A percentile compares a stretch with the other conserved stretches of the same genome.
phyloP scores from a whole-genome alignment of 2,329 filamentous ascomycete species.

The Delphinella strobiligena region DNA sequence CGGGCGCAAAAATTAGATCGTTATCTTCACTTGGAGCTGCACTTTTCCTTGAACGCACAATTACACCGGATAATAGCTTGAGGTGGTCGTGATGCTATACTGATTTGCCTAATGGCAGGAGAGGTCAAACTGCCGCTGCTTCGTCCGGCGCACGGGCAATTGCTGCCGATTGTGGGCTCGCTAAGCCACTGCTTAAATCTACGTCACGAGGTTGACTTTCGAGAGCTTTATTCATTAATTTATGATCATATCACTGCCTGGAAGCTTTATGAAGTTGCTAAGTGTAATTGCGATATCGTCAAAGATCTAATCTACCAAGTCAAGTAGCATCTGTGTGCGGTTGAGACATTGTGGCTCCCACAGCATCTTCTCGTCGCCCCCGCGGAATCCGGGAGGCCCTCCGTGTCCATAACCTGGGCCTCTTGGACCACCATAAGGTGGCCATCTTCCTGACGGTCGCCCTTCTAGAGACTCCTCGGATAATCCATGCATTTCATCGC shows the following conservation, averaged over 20 bases:
- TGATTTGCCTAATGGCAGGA: neutral
- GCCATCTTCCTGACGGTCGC: neutral
- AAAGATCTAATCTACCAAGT: neutral
- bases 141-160: neutral
- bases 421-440: neutral
- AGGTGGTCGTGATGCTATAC: neutral
- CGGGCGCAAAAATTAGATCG: neutral
- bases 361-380: slow-evolving; percentile 4
- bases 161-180: neutral
- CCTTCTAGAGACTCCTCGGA: neutral
- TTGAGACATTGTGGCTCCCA: slow-evolving; percentile 13
- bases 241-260: no score
- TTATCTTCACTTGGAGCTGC: no score
- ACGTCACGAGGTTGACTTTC: neutral
- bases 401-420: slow-evolving; percentile 7
- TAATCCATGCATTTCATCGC: neutral
- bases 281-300: no score
- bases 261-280: no score
- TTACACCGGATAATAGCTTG: neutral
- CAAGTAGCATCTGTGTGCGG: neutral
- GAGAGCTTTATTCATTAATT: no score
- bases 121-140: neutral
- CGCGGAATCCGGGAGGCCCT: neutral
- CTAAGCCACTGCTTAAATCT: neutral
- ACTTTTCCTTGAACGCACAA: neutral